Conservation (phyloP, 148 eudicot species). For the Pouteria glomerata region DNA sequence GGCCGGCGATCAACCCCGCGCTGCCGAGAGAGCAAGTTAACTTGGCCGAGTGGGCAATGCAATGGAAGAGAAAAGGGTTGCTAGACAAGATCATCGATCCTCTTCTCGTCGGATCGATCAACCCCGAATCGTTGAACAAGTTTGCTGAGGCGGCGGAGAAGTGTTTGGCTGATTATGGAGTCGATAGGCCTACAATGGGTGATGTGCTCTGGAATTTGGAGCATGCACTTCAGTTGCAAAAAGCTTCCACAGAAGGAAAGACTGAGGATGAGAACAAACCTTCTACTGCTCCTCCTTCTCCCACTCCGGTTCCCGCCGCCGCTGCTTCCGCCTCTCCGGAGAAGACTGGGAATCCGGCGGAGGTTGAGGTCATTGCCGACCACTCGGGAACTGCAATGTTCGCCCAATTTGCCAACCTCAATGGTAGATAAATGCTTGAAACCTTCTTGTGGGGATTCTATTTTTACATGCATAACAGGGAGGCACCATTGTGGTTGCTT, state of each 20-base stretch:
- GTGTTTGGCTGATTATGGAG: no score
- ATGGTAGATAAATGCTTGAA: slow-evolving; percentile 37
- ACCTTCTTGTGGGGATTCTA: no score
- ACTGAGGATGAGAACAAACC: slow-evolving; percentile 23
- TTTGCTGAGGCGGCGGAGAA: slow-evolving; percentile 80
- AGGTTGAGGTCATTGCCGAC: slow-evolving; percentile 21
- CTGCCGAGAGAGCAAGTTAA: slow-evolving; percentile 85
- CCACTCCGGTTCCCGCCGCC: slow-evolving; percentile 6
- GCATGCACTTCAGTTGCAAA: slow-evolving; percentile 75
- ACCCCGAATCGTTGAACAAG: slow-evolving; percentile 58
- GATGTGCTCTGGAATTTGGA: slow-evolving; percentile 92
- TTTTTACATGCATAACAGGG: no score
- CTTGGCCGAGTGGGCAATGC: slow-evolving; percentile 91
- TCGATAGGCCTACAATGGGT: slow-evolving; percentile 91
- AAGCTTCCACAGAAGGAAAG: slow-evolving; percentile 39
- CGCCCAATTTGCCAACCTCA: slow-evolving; percentile 28
- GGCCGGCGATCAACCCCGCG: slow-evolving; percentile 72
- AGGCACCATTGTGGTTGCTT: no score
- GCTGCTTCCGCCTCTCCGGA: slow-evolving; percentile 9
- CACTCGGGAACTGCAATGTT: slow-evolving; percentile 41
- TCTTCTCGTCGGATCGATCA: slow-evolving; percentile 32
- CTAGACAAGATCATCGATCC: slow-evolving; percentile 71
- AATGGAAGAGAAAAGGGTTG: slow-evolving; percentile 51
- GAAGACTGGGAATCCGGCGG: slow-evolving; percentile 10
- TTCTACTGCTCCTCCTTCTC: not conserved